Evolutionary conservation across 2,329 filamentous ascomycete species (phyloP).

Genomic region (Cryphonectria nitschkei): DNA sequence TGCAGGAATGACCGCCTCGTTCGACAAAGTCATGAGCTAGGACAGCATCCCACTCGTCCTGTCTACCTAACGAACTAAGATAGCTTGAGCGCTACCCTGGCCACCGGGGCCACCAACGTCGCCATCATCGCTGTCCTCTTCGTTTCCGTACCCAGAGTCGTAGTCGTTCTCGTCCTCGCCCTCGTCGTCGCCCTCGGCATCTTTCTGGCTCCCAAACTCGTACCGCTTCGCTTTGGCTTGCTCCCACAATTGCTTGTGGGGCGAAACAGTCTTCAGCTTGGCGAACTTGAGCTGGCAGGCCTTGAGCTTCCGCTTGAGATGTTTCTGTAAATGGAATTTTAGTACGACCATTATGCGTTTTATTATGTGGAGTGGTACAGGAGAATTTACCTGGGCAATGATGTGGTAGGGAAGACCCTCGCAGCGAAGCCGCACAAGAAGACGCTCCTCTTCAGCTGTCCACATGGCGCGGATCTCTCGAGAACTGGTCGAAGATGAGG

Average conservation of each 20-base stretch:
- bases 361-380: neutral
- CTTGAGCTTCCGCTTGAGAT: neutral
- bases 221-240: neutral
- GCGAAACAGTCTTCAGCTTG: neutral
- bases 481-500: neutral
- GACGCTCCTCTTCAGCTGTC: neutral
- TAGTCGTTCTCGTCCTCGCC: neutral
- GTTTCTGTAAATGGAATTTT: neutral
- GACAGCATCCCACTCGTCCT: too few species aligned
- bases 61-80: neutral
- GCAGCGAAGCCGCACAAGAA: neutral
- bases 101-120: neutral
- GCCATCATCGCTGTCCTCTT: too few species aligned
- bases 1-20: too few species aligned
- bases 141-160: neutral
- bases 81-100: neutral
- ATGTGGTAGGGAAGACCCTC: neutral
- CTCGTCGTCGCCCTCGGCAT: neutral
- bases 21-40: too few species aligned
- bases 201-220: neutral
- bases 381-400: neutral
- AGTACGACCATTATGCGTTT: neutral
- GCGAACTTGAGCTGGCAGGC: constrained; percentile 12
- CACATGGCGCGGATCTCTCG: neutral
- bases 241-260: constrained; percentile 1